A percentile compares a stretch with the other conserved stretches of the same genome.
Evolutionary conservation across 345 rosid genomes (phyloP).

Genomic region (Camelina hispida): DNA sequence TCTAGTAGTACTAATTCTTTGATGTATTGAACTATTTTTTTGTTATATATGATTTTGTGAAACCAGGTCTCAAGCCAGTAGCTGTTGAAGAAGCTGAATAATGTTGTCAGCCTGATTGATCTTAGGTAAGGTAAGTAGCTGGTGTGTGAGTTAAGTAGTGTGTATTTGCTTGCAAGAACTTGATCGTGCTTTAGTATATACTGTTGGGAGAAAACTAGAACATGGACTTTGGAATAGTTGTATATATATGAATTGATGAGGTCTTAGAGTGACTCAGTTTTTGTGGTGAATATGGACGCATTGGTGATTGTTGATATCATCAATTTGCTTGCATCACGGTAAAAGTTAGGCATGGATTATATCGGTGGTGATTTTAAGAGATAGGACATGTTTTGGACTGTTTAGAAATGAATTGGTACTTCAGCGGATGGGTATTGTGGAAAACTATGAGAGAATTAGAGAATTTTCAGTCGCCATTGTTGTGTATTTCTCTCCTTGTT

Average conservation of each 20-base stretch:
- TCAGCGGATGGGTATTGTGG: too few species aligned
- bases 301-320: not conserved
- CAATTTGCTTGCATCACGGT: constrained; percentile 1
- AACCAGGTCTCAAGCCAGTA: too few species aligned
- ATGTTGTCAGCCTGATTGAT: too few species aligned
- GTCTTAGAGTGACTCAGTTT: not conserved
- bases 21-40: too few species aligned
- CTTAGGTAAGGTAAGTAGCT: constrained; percentile 34
- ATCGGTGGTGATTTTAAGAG: constrained; percentile 4
- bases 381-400: constrained; percentile 22
- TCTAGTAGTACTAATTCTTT: too few species aligned
- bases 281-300: not conserved
- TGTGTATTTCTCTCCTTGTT: too few species aligned
- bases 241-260: not conserved
- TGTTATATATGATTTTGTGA: too few species aligned
- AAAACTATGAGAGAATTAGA: too few species aligned
- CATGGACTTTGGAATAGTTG: not conserved
- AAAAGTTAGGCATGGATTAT: not conserved
- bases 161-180: not conserved
- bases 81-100: too few species aligned
- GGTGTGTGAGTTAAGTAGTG: not conserved
- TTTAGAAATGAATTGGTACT: too few species aligned
- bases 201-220: not conserved
- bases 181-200: not conserved
- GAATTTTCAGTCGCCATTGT: too few species aligned